Evolutionary conservation across 2,329 filamentous ascomycete species (phyloP).

Genomic region (Pseudocercospora eumusae): DNA sequence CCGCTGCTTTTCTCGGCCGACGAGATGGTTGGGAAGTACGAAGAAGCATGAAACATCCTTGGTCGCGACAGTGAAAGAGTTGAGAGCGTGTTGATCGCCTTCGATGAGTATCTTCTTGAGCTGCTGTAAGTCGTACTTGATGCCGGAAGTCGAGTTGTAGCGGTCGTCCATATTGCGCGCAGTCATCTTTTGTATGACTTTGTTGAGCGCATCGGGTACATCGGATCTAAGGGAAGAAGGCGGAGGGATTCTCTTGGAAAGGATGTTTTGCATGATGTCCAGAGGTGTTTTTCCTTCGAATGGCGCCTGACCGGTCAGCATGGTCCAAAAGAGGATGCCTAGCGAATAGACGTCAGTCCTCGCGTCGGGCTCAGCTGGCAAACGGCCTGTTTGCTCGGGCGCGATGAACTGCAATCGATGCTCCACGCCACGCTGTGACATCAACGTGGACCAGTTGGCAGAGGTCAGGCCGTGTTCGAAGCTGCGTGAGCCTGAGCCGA

Average conservation of each 20-base stretch:
- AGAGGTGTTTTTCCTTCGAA: constrained; percentile 79
- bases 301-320: constrained; percentile 75
- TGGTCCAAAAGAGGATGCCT: constrained; percentile 84
- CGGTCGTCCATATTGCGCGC: constrained; percentile 83
- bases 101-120: constrained; percentile 74
- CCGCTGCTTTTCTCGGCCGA: constrained; percentile 74
- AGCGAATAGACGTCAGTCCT: constrained; percentile 93
- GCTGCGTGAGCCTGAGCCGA: constrained; percentile 80
- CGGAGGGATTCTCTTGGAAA: constrained; percentile 74
- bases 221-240: constrained; percentile 78
- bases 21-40: constrained; percentile 76
- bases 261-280: constrained; percentile 87
- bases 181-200: constrained; percentile 88
- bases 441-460: constrained; percentile 81
- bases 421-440: constrained; percentile 80
- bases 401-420: constrained; percentile 90
- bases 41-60: constrained; percentile 92
- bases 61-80: constrained; percentile 73
- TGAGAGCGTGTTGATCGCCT: constrained; percentile 70
- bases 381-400: constrained; percentile 89
- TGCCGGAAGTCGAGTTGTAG: constrained; percentile 84
- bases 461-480: constrained; percentile 87
- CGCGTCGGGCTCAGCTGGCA: constrained; percentile 87
- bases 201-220: constrained; percentile 77
- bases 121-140: constrained; percentile 76